Evolutionary conservation across 768 basidiomycete genomes (phyloP), one percentile per base, ranked within the genome.

Genomic region (Mycena metata): DNA sequence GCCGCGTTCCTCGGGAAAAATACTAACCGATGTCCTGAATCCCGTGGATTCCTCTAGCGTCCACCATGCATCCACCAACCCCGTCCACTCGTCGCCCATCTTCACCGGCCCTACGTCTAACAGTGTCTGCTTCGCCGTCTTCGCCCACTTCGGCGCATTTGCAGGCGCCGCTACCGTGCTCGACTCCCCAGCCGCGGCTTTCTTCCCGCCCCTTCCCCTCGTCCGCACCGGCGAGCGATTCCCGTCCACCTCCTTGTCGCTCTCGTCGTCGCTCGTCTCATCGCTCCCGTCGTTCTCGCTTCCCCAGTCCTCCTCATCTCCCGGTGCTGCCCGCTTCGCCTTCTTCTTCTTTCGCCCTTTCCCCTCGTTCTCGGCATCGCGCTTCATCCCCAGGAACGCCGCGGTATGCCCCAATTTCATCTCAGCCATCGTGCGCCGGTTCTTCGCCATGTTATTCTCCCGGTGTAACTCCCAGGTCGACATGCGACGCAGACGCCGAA

Each of bases 311-410:
- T 24, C 60, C 1, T n/a, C 60, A 0, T 33, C 21, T 16, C 19
- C 33, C 30, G 8, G 21, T 7, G 8, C 19, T 30, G 30, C 43
- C 19, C 9, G 46, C 23, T 19, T 39, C 55, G 21, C 45, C 21
- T 39, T 63, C 43, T 55, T 64, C 42, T 16, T 41, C 35, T 12
- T 12, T 30, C 17, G 13, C 36, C n/a, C 55, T 6, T 30, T 30
- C 15, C 23, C 46, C 15, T 42, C 46, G 0, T 23, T n/a, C 46
- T 26, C 26, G 35, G 13, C 6, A 23, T 39, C 21, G 23, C 36
- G 21, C 46, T 26, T 57, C 56, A 58, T 58, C 10, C 64, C 56
- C 7, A 50, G 19, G 26, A 65, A 51, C 1, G 10, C 19, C 19
- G 24, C 7, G 12, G 19, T 19, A 0, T 7, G 7, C 17, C 13